These are phyloP conservation scores for Penicillium crustosum DNA, from an alignment of 2,329 filamentous ascomycete genomes.

Conservation along the genomic window DNA sequence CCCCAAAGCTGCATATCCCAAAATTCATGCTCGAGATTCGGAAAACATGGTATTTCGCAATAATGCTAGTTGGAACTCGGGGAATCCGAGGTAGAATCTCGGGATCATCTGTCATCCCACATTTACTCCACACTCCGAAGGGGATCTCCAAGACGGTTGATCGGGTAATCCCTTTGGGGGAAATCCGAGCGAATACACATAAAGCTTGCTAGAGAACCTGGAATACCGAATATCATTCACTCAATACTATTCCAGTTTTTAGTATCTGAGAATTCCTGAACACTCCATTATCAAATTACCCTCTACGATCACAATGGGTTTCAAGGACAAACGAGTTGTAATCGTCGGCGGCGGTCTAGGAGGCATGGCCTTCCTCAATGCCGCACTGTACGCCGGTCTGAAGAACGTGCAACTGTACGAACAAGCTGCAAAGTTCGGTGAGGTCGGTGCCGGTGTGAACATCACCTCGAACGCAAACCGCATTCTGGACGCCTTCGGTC, in stretches of 20 bases:
- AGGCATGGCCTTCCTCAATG: conserved; percentile 40
- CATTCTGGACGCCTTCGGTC: conserved; percentile 35
- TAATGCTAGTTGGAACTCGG: not conserved
- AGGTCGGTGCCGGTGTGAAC: conserved; percentile 42
- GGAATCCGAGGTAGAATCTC: conserved; percentile 11
- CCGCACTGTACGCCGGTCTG: conserved; percentile 35
- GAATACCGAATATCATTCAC: not conserved
- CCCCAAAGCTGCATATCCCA: not conserved
- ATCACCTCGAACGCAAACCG: conserved; percentile 40
- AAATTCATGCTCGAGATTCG: not conserved
- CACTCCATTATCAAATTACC: not conserved
- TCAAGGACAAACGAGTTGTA: conserved; percentile 32
- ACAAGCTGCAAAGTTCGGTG: conserved; percentile 38
- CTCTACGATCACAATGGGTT: conserved; percentile 25
- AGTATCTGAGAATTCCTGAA: not conserved
- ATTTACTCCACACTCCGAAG: conserved; percentile 23
- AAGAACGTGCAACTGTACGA: conserved; percentile 39
- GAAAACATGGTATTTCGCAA: not conserved
- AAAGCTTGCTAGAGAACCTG: conserved; percentile 5
- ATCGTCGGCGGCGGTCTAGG: conserved; percentile 40
- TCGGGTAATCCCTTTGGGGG: conserved; percentile 18
- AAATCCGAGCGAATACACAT: conserved; percentile 9
- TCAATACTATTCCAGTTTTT: not conserved
- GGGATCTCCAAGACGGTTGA: conserved; percentile 9
- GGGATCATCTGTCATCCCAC: conserved; percentile 14